phyloP scores from a whole-genome alignment of 768 basidiomycete genomes.

The Gloeophyllum trabeum region DNA sequence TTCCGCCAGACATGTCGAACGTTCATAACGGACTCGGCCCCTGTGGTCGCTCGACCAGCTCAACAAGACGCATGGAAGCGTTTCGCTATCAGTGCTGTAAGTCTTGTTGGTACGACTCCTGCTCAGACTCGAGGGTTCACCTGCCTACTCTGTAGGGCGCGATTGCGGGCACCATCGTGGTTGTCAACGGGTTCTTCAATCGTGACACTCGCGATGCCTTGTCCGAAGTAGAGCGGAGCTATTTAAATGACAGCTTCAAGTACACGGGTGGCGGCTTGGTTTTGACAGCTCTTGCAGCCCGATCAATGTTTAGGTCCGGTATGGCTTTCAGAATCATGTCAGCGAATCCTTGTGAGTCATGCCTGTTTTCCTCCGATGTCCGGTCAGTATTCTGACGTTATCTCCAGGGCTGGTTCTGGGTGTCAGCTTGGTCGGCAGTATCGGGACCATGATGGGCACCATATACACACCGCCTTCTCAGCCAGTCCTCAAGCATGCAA shows the following conservation, averaged over 20 bases:
- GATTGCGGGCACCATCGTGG: slow-evolving; percentile 59
- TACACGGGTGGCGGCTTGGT: slow-evolving; percentile 76
- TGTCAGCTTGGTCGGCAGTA: slow-evolving; percentile 65
- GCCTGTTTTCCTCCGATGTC: not conserved
- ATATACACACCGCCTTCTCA: slow-evolving; percentile 73
- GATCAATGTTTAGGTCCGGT: slow-evolving; percentile 63
- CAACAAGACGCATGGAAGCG: slow-evolving; percentile 33
- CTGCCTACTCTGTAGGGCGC: slow-evolving; percentile 34
- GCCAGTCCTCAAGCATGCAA: slow-evolving; percentile 63
- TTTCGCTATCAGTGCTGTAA: slow-evolving; percentile 42
- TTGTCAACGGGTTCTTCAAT: slow-evolving; percentile 57
- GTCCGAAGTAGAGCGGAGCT: slow-evolving; percentile 47
- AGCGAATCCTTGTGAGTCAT: slow-evolving; percentile 66
- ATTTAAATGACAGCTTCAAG: slow-evolving; percentile 69
- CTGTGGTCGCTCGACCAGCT: slow-evolving; percentile 23
- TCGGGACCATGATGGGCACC: slow-evolving; percentile 80
- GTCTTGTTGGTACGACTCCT: slow-evolving; percentile 11
- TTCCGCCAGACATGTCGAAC: slow-evolving; percentile 18
- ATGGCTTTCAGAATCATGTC: slow-evolving; percentile 66
- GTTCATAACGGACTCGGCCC: slow-evolving; percentile 33
- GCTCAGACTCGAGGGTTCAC: slow-evolving; percentile 2
- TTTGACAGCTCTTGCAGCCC: slow-evolving; percentile 69
- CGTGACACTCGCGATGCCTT: slow-evolving; percentile 68
- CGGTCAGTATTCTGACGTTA: not conserved
- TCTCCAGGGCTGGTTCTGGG: slow-evolving; percentile 67